These are phyloP conservation scores for Metschnikowia lachancei DNA, from an alignment of 805 yeast species.

Conservation along the genomic window DNA sequence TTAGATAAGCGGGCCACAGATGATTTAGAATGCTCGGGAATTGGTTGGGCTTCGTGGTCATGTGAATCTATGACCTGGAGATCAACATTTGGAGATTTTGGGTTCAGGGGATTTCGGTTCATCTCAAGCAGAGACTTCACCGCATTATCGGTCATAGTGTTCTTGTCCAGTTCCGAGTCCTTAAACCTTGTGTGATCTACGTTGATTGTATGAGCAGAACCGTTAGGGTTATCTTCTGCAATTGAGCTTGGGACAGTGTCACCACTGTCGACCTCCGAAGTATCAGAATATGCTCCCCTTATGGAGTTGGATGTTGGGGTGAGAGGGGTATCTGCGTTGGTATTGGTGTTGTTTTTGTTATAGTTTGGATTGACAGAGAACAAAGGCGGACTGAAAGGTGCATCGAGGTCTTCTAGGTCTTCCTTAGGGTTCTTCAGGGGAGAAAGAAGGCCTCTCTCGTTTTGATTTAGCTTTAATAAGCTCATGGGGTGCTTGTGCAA, in stretches of 20 bases:
- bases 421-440: slow-evolving; percentile 2
- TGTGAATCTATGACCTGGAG: background rate
- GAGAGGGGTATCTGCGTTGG: slow-evolving; percentile 15
- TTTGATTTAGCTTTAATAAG: slow-evolving; percentile 6
- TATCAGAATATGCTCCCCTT: slow-evolving; percentile 16
- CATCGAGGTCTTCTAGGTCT: slow-evolving; percentile 4
- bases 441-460: slow-evolving; percentile 7
- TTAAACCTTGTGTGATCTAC: slow-evolving; percentile 6
- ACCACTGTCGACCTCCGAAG: slow-evolving; percentile 18
- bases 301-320: slow-evolving; percentile 19
- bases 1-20: background rate
- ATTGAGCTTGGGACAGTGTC: slow-evolving; percentile 21
- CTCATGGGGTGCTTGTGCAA: slow-evolving; percentile 2
- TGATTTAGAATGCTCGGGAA: background rate
- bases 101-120: background rate
- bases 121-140: background rate
- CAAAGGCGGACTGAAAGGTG: slow-evolving; percentile 7
- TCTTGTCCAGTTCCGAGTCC: slow-evolving; percentile 16
- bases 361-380: slow-evolving; percentile 2
- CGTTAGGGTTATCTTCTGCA: slow-evolving; percentile 16
- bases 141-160: slow-evolving; percentile 10
- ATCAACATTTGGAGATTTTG: background rate
- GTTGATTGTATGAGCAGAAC: slow-evolving; percentile 10
- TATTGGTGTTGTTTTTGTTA: slow-evolving; percentile 8
- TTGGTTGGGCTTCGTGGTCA: background rate